Evolutionary conservation across 2,329 filamentous ascomycete species (phyloP), one percentile per base, ranked within the genome.

Genomic region (Aspergillus phoenicis): DNA sequence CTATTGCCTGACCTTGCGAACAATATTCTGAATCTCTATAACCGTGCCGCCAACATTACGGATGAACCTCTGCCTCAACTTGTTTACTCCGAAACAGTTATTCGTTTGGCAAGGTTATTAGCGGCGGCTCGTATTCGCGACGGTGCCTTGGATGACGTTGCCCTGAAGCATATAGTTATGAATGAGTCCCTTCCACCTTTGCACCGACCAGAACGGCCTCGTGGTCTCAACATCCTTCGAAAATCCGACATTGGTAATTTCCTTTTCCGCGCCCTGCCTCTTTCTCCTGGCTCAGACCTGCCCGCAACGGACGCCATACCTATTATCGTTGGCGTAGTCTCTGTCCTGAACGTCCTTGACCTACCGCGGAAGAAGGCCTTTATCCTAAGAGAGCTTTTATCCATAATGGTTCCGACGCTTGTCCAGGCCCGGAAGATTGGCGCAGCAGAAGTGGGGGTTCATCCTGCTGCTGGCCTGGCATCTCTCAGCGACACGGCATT

Each of bases 361-460:
- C 85, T 94, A 62, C 87, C 93, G 61, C 86, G 95, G 60, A 98
- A 97, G 78, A 96, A 96, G 76, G 93, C 91, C 4, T 90, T 98
- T 78, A 87, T 97, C 0, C 84, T 97, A 69, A 89, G 91, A 68
- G 93, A 97, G 71, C 83, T 98, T 53, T 84, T 99, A 8, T 89
- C 88, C 3, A 88, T 93, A 15, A 82, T 98, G 43, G 91, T 96
- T 56, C 89, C 89, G 36, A 93, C 91, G 2, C 83, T 99, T 8
- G 89, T 97, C 4, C 92, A 97, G 76, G 95, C 95, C 15, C 86
- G 95, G 41, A 97, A 96, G 51, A 85, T 94, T 52, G 94, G 94
- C 33, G 95, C 95, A 43, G 93, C 95, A n/a, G 95, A 98, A 72
- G 91, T 95, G 70, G 95, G 94, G 3, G 91, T 99, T 38, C 94